Percentiles rank a stretch among this genome's conserved stretches.
These are phyloP conservation scores for Aspergillus sp. DNA, from an alignment of 2,329 filamentous ascomycete genomes.

Conservation along the genomic window DNA sequence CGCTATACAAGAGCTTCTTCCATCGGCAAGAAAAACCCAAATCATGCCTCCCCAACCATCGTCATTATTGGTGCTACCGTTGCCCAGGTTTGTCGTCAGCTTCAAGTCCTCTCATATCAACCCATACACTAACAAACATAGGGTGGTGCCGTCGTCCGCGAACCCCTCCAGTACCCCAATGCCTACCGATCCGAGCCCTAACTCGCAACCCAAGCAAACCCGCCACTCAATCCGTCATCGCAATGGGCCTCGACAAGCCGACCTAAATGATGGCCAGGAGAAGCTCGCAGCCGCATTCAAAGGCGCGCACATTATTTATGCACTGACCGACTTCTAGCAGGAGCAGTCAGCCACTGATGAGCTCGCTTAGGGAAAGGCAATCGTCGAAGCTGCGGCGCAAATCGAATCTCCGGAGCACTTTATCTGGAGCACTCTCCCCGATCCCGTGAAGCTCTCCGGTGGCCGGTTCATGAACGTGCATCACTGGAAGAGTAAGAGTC, in stretches of 20 bases:
- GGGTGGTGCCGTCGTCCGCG: conserved; percentile 53
- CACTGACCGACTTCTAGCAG: conserved; percentile 23
- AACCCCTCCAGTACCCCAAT: conserved; percentile 48
- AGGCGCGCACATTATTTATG: conserved; percentile 16
- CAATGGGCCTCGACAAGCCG: conserved; percentile 28
- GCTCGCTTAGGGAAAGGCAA: conserved; percentile 15
- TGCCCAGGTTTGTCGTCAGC: conserved; percentile 11
- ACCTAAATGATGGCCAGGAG: conserved; percentile 18
- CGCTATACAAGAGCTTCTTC: no score
- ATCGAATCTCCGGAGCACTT: conserved; percentile 14
- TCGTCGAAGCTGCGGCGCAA: conserved; percentile 18
- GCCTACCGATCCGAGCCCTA: conserved; percentile 55
- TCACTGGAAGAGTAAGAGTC: background rate
- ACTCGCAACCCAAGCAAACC: conserved; percentile 46
- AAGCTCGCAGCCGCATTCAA: conserved; percentile 11
- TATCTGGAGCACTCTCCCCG: conserved; percentile 19
- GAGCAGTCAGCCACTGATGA: conserved; percentile 16
- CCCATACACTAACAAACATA: conserved; percentile 25
- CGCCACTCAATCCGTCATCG: conserved; percentile 27
- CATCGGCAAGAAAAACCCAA: no score
- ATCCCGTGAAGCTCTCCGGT: conserved; percentile 9
- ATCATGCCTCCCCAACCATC: background rate
- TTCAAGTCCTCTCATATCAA: background rate
- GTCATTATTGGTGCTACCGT: conserved; percentile 22
- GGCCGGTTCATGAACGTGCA: conserved; percentile 14